Percentiles rank a stretch among this genome's conserved stretches.
Evolutionary conservation across 169 alveolate genomes (phyloP).

Genomic region (Plasmodium gonderi): DNA sequence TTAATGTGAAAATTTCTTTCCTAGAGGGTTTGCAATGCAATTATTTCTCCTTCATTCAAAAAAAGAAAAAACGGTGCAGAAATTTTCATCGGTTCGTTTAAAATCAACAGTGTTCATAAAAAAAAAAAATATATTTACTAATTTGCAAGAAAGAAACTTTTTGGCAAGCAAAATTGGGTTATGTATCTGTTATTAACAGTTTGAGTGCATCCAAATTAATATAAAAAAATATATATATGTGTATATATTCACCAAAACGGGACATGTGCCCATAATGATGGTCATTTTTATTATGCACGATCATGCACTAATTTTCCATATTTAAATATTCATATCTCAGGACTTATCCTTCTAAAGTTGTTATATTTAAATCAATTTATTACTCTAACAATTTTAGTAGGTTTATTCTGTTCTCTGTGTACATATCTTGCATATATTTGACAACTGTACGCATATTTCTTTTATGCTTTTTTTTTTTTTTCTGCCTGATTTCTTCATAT

Average conservation of each 20-base stretch:
- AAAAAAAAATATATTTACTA: neutral
- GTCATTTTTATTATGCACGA: constrained; percentile 28
- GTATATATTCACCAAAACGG: neutral
- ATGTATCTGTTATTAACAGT: neutral
- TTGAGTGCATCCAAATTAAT: neutral
- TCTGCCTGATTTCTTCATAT: neutral
- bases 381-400: neutral
- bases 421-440: neutral
- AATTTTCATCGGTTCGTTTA: neutral
- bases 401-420: neutral
- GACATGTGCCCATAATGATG: neutral
- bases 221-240: too few species aligned
- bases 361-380: neutral
- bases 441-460: too few species aligned
- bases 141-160: neutral
- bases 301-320: constrained; percentile 29
- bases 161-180: neutral
- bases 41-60: neutral
- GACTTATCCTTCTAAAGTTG: neutral
- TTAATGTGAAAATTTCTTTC: neutral
- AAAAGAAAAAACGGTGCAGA: neutral
- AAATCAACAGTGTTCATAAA: neutral
- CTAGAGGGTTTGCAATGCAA: neutral
- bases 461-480: neutral
- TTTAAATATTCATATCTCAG: neutral